Evolutionary conservation across 495 filamentous ascomycete species (phyloP).

Genomic region (Xylaria nigripes): DNA sequence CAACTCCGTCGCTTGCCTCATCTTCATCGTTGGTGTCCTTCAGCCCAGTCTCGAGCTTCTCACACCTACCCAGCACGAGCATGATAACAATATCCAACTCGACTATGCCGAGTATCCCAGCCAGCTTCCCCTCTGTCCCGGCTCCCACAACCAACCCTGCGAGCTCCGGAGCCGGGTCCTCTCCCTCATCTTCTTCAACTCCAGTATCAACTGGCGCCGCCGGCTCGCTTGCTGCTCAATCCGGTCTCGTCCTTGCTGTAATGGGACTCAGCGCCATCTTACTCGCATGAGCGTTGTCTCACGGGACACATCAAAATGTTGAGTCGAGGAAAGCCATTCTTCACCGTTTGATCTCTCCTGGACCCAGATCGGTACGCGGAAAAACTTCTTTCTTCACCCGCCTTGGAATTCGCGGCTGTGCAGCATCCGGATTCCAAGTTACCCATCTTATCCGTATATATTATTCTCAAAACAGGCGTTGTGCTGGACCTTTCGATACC

Average conservation of each 20-base stretch:
- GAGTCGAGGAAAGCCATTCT: neutral
- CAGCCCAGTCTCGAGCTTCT: neutral
- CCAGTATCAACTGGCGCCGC: constrained; percentile 26
- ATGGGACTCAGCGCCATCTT: constrained; percentile 37
- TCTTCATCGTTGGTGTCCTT: constrained; percentile 13
- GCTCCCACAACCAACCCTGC: constrained; percentile 18
- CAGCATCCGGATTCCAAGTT: neutral
- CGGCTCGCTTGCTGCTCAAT: constrained; percentile 29
- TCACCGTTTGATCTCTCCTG: neutral
- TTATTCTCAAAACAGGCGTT: constrained; percentile 19
- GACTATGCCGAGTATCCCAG: constrained; percentile 29
- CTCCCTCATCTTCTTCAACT: constrained; percentile 11
- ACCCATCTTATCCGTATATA: constrained; percentile 11
- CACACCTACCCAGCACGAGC: neutral
- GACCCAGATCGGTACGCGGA: neutral
- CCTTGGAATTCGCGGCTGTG: neutral
- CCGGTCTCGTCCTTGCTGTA: constrained; percentile 34
- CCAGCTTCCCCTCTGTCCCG: constrained; percentile 25
- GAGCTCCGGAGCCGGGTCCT: neutral
- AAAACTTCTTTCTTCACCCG: neutral
- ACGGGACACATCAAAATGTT: neutral
- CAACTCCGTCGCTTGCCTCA: constrained; percentile 11
- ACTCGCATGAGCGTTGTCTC: constrained; percentile 27
- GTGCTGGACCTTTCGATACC: constrained; percentile 18
- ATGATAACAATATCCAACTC: constrained; percentile 28